Conservation (phyloP, 106 monocot species). For the Narthecium ossifragum region DNA sequence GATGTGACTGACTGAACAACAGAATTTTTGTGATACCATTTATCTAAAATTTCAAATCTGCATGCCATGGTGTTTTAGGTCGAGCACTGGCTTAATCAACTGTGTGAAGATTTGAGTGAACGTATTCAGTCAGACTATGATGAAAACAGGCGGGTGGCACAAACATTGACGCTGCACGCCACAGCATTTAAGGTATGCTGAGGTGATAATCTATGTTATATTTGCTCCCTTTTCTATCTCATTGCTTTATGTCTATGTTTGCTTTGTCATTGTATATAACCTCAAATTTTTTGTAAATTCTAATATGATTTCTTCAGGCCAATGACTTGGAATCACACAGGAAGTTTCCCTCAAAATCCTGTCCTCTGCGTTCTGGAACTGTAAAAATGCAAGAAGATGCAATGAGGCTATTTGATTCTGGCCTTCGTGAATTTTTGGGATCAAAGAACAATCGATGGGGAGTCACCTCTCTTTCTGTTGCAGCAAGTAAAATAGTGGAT, state of each 20-base stretch:
- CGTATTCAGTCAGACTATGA: conserved; percentile 79
- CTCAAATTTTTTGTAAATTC: background rate
- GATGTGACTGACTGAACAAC: too few species aligned
- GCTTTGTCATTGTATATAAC: background rate
- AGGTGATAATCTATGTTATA: background rate
- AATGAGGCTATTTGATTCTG: conserved; percentile 70
- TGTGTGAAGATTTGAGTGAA: conserved; percentile 92
- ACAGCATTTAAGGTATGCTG: conserved; percentile 65
- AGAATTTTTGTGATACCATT: too few species aligned
- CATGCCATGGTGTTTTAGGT: conserved; percentile 77
- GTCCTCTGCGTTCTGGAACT: conserved; percentile 77
- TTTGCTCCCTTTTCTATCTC: background rate
- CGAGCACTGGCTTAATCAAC: conserved; percentile 78
- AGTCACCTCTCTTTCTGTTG: conserved; percentile 76
- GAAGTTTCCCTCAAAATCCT: conserved; percentile 97
- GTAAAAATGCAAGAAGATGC: conserved; percentile 96
- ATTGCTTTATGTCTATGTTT: background rate
- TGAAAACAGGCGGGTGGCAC: conserved; percentile 76
- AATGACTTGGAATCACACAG: conserved; percentile 34
- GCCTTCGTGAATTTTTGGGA: conserved; percentile 66
- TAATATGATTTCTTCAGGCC: conserved; percentile 27
- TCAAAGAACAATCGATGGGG: conserved; percentile 53
- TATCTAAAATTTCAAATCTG: too few species aligned
- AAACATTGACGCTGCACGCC: conserved; percentile 80
- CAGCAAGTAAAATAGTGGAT: conserved; percentile 91